Evolutionary conservation across 805 yeast species (phyloP).

Genomic region (Myxozyma sirexii): DNA sequence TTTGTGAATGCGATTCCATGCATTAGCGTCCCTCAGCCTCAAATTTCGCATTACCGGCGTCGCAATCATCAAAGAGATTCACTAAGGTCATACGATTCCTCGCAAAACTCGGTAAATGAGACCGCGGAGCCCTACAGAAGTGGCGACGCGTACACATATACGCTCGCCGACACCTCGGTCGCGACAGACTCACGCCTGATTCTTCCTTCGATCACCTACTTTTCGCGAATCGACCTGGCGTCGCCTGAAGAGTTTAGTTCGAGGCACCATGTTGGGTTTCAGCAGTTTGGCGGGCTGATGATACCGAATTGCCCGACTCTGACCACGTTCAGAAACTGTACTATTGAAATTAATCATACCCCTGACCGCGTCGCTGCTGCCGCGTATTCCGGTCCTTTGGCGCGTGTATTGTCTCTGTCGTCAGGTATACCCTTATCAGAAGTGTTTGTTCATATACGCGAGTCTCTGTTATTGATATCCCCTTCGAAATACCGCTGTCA

Average conservation of each 20-base stretch:
- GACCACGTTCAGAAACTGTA: slow-evolving; percentile 5
- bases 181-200: background rate
- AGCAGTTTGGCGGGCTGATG: slow-evolving; percentile 8
- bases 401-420: background rate
- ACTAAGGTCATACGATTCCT: too few relatives aligned
- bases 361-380: background rate
- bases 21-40: background rate
- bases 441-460: background rate
- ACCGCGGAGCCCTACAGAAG: too few relatives aligned
- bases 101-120: too few relatives aligned
- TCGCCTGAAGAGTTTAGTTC: background rate
- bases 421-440: background rate
- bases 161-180: background rate
- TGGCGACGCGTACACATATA: background rate
- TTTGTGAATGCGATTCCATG: background rate
- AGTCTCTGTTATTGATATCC: background rate
- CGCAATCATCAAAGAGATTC: too few relatives aligned
- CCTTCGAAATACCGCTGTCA: slow-evolving; percentile 4
- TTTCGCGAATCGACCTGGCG: background rate
- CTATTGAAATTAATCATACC: background rate
- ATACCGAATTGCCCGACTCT: background rate
- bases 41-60: background rate
- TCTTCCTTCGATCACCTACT: background rate
- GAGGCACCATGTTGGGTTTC: background rate
- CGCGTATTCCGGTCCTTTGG: background rate